Percentiles rank a stretch among this genome's conserved stretches.
Evolutionary conservation across 192 early-diverging fungal genomes (phyloP).

Genomic region (Entophlyctis helioformis): DNA sequence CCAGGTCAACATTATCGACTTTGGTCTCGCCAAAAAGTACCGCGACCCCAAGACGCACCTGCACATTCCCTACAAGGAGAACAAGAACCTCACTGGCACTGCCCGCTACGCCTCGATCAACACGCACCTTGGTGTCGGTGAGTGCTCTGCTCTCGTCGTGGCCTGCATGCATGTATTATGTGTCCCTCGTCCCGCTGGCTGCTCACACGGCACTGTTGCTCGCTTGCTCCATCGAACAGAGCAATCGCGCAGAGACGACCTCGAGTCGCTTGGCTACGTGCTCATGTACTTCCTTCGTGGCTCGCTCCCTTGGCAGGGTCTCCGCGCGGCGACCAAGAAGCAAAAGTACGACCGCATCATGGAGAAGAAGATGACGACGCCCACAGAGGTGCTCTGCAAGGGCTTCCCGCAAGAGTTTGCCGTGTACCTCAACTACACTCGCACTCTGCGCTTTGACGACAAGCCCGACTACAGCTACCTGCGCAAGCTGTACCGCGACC

Average conservation of each 20-base stretch:
- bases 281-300: conserved; percentile 56
- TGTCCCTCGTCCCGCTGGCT: too few relatives aligned
- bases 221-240: conserved; percentile 19
- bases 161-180: neutral
- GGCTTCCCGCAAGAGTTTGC: conserved; percentile 41
- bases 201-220: too few relatives aligned
- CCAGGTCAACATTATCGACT: conserved; percentile 82
- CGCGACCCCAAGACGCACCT: conserved; percentile 90
- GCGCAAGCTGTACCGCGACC: conserved; percentile 50
- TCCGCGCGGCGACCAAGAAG: conserved; percentile 55
- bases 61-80: conserved; percentile 96
- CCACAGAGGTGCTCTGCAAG: conserved; percentile 42
- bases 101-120: conserved; percentile 98
- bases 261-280: conserved; percentile 53
- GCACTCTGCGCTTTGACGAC: conserved; percentile 51
- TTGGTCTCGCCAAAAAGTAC: conserved; percentile 98
- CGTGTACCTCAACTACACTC: conserved; percentile 50
- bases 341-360: conserved; percentile 59
- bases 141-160: neutral
- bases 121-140: conserved; percentile 68
- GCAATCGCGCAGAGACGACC: conserved; percentile 53
- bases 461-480: conserved; percentile 55
- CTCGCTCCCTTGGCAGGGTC: conserved; percentile 50
- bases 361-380: conserved; percentile 63
- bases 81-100: conserved; percentile 88